Percentiles rank a stretch among this genome's conserved stretches.
phyloP scores from a whole-genome alignment of 2,329 filamentous ascomycete genomes.

The Fusarium verrucosum region DNA sequence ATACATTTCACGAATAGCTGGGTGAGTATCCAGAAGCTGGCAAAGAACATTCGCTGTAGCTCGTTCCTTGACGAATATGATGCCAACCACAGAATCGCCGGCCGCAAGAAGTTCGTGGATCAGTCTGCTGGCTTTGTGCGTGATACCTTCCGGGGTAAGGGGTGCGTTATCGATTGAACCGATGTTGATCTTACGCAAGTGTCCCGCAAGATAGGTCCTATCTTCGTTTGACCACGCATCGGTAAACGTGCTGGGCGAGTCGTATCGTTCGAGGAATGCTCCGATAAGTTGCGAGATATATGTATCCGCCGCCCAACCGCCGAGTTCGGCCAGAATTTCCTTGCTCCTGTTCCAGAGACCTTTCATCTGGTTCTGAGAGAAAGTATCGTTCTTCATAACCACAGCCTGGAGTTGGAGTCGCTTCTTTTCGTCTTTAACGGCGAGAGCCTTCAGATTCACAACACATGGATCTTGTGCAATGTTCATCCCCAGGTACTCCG shows the following conservation, averaged over 20 bases:
- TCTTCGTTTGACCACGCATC: constrained; percentile 60
- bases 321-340: constrained; percentile 66
- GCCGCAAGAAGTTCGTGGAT: constrained; percentile 60
- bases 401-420: constrained; percentile 51
- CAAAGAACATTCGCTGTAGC: constrained; percentile 68
- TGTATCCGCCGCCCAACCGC: constrained; percentile 73
- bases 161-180: constrained; percentile 19
- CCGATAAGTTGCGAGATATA: constrained; percentile 65
- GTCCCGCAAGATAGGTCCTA: constrained; percentile 62
- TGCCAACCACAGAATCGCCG: constrained; percentile 60
- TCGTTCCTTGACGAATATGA: constrained; percentile 74
- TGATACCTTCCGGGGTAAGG: constrained; percentile 50
- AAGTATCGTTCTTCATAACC: constrained; percentile 59
- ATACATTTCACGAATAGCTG: constrained; percentile 57
- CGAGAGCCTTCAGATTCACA: constrained; percentile 52
- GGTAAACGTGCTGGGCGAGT: constrained; percentile 40
- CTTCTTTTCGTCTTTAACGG: constrained; percentile 54
- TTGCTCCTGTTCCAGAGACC: constrained; percentile 60
- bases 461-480: constrained; percentile 71
- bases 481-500: constrained; percentile 57
- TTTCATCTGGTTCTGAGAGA: constrained; percentile 64
- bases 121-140: constrained; percentile 67
- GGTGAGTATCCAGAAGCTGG: constrained; percentile 64
- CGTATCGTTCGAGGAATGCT: constrained; percentile 44
- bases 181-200: constrained; percentile 53